phyloP scores from a whole-genome alignment of 1,284 basidiomycete genomes.

The Ganoderma meredithae region DNA sequence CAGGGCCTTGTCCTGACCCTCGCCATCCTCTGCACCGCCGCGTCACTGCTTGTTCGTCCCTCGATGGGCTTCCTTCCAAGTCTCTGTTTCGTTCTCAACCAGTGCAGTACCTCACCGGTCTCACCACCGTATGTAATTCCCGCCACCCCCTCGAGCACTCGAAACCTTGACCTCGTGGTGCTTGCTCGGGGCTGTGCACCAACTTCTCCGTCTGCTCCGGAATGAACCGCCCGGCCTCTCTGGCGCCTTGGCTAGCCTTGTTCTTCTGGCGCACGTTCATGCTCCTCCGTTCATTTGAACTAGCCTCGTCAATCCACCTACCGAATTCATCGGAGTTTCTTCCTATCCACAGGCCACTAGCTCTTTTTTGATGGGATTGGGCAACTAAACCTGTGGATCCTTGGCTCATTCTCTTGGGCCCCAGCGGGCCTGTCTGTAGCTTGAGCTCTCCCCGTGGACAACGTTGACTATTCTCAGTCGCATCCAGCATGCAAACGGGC shows the following conservation, averaged over 20 bases:
- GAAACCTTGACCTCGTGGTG: neutral
- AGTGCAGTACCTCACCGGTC: neutral
- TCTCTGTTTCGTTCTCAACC: conserved; percentile 1
- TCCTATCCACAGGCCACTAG: neutral
- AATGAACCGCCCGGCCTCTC: neutral
- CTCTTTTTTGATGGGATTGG: neutral
- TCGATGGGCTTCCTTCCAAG: conserved; percentile 1
- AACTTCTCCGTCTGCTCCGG: neutral
- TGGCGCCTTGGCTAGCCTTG: neutral
- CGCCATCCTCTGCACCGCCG: neutral
- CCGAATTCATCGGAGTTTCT: neutral
- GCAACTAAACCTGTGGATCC: neutral
- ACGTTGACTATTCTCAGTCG: neutral
- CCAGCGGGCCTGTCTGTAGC: neutral
- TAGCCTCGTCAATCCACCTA: neutral
- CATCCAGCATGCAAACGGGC: neutral
- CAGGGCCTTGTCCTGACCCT: no score
- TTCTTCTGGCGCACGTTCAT: neutral
- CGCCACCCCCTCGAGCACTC: neutral
- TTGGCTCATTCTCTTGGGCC: neutral
- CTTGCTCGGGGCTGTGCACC: neutral
- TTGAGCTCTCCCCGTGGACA: neutral
- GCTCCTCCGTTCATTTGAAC: neutral
- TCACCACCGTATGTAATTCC: neutral
- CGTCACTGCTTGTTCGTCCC: neutral